Conservation (phyloP, 495 filamentous ascomycete species). For the Margaritispora aquatica region DNA sequence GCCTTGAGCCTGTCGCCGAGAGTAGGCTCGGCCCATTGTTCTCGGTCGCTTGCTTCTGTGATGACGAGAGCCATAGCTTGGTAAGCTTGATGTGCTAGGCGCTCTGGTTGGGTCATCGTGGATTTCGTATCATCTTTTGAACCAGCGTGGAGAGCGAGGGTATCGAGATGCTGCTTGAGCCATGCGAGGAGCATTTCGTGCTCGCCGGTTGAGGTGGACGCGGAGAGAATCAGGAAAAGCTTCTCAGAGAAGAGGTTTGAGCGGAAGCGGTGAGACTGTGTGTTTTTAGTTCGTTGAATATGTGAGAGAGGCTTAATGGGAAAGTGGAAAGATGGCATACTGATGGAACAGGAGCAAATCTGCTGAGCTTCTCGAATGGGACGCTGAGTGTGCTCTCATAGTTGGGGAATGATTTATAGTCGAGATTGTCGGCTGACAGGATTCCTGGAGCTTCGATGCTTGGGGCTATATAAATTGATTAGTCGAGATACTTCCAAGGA, state of each 20-base stretch:
- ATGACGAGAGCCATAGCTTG: conserved; percentile 24
- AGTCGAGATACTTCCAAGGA: background rate
- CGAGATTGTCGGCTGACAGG: conserved; percentile 32
- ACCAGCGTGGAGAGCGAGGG: background rate
- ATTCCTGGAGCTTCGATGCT: conserved; percentile 24
- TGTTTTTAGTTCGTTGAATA: background rate
- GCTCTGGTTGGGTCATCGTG: conserved; percentile 12
- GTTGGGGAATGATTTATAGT: conserved; percentile 38
- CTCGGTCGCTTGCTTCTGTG: conserved; percentile 3
- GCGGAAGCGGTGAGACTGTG: background rate
- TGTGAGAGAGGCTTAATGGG: background rate
- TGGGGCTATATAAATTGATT: conserved; percentile 14
- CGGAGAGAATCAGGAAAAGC: background rate
- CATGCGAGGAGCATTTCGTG: conserved; percentile 27
- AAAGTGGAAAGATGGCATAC: background rate
- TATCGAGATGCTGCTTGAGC: conserved; percentile 33
- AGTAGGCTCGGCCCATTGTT: conserved; percentile 4
- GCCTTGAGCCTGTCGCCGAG: conserved; percentile 8
- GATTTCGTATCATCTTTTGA: background rate
- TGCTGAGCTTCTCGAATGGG: conserved; percentile 33
- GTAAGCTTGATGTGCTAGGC: conserved; percentile 19
- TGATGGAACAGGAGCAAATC: conserved; percentile 38
- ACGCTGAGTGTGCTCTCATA: conserved; percentile 29
- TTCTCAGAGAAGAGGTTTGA: background rate
- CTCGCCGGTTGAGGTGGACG: conserved; percentile 18